Base-by-base conservation (phyloP, 176 grass and related monocot genomes). In the Paspalum notatum region DNA sequence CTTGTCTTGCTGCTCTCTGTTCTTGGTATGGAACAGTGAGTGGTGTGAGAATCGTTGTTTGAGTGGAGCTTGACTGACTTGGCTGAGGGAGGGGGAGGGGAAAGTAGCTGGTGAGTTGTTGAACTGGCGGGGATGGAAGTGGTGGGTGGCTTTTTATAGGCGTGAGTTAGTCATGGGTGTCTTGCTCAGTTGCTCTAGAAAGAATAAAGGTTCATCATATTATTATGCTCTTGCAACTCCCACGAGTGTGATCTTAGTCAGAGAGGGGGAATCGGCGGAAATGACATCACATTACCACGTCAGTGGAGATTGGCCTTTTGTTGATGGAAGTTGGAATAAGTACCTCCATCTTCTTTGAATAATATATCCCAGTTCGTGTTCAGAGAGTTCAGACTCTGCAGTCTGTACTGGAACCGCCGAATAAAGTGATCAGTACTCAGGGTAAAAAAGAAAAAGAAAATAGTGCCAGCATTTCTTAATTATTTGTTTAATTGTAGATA, bases 1-100 rank as follows among this genome's bases (percentile, higher is more conserved):
- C 38, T 54, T 69, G 66, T 11, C 45, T 57, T n/a, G 62, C 44
- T 79, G 17, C n/a, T 44, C 52, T 74, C 68, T 7, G 68, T 50
- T 68, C 68, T 51, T 71, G 67, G 22, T 16, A 22, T 17, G 67
- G 67, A 70, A 27, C 22, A 26, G 13, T 70, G 67, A 49, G 67
- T 39, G 60, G 14, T 37, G 17, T 8, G 45, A 13, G 22, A 13
- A 24, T 22, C 27, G 58, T 50, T 14, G 17, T 21, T 21, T 5
- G 24, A 7, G 0, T 48, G 21, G 49, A 44, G 22, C 44, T 48
- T 48, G 64, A 0, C 12, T 60, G 24, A 11, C 22, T 60, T 69
- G 3, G 66, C 42, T 26, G 5, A 20, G 43, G 38, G 20, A 37
- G n/a, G 0, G 16, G 27, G 27, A 41, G n/a, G 20, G 14, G 18